Evolutionary conservation across 371 early-diverging fungal genomes (phyloP).

Genomic region (Mucor plumbeus): DNA sequence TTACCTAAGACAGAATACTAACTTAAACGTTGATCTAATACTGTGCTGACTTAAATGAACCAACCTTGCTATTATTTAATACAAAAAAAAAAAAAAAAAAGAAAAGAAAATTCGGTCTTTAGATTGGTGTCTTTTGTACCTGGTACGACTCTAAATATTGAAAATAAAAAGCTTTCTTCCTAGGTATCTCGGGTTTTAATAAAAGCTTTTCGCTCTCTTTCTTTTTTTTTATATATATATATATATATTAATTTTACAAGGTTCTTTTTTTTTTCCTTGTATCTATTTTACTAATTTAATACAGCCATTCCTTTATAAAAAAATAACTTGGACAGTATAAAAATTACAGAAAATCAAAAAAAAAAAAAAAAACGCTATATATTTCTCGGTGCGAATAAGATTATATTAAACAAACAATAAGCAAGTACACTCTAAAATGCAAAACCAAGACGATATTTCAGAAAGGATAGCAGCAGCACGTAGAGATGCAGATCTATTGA

Average conservation of each 20-base stretch:
- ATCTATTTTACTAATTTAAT: neutral
- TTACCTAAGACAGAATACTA: neutral
- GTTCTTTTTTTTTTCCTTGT: neutral
- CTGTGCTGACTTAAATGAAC: too few relatives aligned
- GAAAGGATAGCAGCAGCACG: constrained; percentile 90
- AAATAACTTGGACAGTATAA: neutral
- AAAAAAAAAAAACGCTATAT: neutral
- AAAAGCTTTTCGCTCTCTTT: constrained; percentile 1
- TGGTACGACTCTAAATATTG: constrained; percentile 1
- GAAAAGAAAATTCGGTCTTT: neutral
- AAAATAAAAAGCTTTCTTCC: constrained; percentile 1
- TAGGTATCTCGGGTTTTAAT: constrained; percentile 1
- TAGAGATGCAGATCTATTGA: constrained; percentile 93
- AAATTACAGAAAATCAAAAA: neutral
- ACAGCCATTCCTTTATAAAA: constrained; percentile 1
- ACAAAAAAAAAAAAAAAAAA: neutral
- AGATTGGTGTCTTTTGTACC: constrained; percentile 1
- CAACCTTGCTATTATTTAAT: neutral
- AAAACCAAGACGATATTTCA: constrained; percentile 68
- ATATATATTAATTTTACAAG: neutral
- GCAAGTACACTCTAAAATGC: constrained; percentile 4
- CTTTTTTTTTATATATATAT: neutral
- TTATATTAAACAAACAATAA: neutral
- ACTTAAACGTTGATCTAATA: neutral
- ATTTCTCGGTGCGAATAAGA: too few relatives aligned